phyloP scores from a whole-genome alignment of 371 early-diverging fungal species.

The Mucor sp. region DNA sequence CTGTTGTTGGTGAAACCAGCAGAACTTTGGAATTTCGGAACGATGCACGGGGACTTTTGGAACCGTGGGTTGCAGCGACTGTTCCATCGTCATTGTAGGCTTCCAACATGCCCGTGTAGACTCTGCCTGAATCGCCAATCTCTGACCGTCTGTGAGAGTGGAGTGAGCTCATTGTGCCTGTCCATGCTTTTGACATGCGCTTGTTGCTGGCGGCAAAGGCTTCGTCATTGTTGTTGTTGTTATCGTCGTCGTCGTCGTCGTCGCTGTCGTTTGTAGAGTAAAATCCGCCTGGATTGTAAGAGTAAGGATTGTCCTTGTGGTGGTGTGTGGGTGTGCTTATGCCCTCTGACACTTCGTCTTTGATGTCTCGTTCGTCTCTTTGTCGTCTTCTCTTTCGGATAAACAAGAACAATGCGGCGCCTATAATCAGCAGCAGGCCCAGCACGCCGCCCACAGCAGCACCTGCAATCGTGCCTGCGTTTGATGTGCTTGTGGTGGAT shows the following conservation, averaged over 20 bases:
- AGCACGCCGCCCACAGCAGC: constrained; percentile 21
- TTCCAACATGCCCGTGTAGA: constrained; percentile 34
- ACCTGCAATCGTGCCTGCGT: constrained; percentile 27
- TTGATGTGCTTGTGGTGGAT: neutral
- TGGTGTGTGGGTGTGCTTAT: neutral
- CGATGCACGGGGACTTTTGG: constrained; percentile 33
- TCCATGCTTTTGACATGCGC: constrained; percentile 17
- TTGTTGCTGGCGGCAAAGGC: neutral
- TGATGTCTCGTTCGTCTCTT: neutral
- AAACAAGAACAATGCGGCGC: constrained; percentile 8
- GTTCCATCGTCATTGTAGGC: constrained; percentile 14
- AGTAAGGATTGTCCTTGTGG: constrained; percentile 10
- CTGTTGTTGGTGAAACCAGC: constrained; percentile 12
- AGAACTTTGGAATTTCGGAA: constrained; percentile 33
- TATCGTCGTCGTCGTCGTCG: constrained; percentile 4
- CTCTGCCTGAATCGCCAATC: constrained; percentile 38
- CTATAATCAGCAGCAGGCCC: constrained; percentile 15
- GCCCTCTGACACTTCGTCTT: constrained; percentile 9
- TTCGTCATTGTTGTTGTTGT: neutral
- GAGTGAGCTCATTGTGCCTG: constrained; percentile 3
- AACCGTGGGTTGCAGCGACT: constrained; percentile 20
- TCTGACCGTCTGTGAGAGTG: constrained; percentile 24
- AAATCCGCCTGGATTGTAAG: constrained; percentile 9
- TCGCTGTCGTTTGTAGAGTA: constrained; percentile 12
- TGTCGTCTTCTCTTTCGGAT: constrained; percentile 8